Evolutionary conservation across 164 flowering plant genomes (phyloP).

Genomic region (Macadamia integrifolia): DNA sequence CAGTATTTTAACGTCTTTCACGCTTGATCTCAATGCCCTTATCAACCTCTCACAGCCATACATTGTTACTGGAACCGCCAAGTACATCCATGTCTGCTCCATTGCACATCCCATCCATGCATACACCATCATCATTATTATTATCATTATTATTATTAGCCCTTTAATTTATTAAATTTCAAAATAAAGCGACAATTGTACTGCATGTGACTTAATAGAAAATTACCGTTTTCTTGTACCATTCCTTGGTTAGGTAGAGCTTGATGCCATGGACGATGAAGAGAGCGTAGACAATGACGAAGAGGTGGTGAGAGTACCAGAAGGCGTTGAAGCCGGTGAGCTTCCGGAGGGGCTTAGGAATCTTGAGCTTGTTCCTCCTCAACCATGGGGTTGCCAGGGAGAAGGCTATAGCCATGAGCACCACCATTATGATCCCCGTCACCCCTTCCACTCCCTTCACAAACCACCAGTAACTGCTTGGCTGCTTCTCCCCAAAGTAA

Average conservation of each 20-base stretch:
- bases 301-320: conserved; percentile 41
- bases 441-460: conserved; percentile 28
- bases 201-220: too few species aligned
- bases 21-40: conserved; percentile 43
- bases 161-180: too few species aligned
- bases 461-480: conserved; percentile 33
- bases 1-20: conserved; percentile 39
- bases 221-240: conserved; percentile 37
- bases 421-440: conserved; percentile 32
- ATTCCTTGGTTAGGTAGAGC: conserved; percentile 27
- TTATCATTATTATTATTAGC: too few species aligned
- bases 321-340: conserved; percentile 28
- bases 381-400: conserved; percentile 34
- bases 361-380: conserved; percentile 26
- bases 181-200: too few species aligned
- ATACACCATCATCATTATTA: too few species aligned
- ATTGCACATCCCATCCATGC: too few species aligned
- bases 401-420: conserved; percentile 30
- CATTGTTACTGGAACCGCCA: conserved; percentile 33
- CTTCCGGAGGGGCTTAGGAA: conserved; percentile 20
- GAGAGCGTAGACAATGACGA: conserved; percentile 30
- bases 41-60: conserved; percentile 42
- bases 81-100: conserved; percentile 53
- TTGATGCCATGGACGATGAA: conserved; percentile 28
- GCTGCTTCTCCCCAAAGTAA: conserved; percentile 46